These are phyloP conservation scores for Takakia lepidozioides DNA, from an alignment of 225 moss, liverwort and hornwort genomes.

Conservation along the genomic window DNA sequence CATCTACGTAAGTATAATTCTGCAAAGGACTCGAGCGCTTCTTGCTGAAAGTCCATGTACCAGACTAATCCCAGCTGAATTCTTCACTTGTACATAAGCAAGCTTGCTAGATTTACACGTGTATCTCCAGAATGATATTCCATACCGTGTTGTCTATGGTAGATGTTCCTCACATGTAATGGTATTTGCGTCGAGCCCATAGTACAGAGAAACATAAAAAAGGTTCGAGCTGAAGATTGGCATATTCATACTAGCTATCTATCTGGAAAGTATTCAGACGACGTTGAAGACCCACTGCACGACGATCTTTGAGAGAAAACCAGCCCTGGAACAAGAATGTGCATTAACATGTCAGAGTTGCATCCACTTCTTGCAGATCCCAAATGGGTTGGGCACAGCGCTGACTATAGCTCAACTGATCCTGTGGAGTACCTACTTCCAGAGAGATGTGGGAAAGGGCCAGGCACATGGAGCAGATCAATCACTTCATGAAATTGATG, in stretches of 20 bases:
- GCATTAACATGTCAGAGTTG: background rate
- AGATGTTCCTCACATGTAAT: too few species aligned
- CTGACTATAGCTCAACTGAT: slow-evolving; percentile 21
- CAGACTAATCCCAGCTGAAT: background rate
- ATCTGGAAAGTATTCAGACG: too few species aligned
- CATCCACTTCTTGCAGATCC: slow-evolving; percentile 18
- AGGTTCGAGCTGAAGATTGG: too few species aligned
- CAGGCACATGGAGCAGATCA: slow-evolving; percentile 1
- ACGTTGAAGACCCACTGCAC: too few species aligned
- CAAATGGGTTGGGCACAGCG: slow-evolving; percentile 39
- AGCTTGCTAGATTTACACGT: background rate
- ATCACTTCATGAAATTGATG: slow-evolving; percentile 14
- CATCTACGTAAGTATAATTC: slow-evolving; percentile 50
- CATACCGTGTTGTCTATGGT: too few species aligned
- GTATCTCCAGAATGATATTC: background rate
- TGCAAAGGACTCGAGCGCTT: background rate
- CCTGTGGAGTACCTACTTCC: slow-evolving; percentile 32
- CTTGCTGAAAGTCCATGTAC: too few species aligned
- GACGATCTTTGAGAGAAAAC: background rate
- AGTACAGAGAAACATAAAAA: background rate
- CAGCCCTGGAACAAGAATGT: background rate
- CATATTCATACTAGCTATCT: too few species aligned
- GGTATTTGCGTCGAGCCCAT: background rate
- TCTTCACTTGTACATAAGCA: background rate
- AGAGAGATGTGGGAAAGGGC: slow-evolving; percentile 13